A percentile compares a stretch with the other conserved stretches of the same genome.
These are phyloP conservation scores for Dryas integrifolia DNA, from an alignment of 331 rosid genomes.

Conservation along the genomic window DNA sequence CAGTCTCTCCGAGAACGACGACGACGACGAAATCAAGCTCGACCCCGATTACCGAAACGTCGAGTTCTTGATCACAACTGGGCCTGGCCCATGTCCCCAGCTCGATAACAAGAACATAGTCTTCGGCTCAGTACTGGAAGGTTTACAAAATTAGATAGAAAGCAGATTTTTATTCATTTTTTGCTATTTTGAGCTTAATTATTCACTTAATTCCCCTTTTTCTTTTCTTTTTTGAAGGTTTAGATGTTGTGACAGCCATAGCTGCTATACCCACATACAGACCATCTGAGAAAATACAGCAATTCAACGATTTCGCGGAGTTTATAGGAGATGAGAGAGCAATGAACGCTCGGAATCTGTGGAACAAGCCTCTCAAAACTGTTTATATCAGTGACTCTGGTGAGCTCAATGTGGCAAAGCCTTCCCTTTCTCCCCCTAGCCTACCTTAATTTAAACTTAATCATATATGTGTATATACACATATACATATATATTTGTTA, in stretches of 20 bases:
- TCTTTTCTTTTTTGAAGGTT: constrained; percentile 40
- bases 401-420: constrained; percentile 79
- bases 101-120: constrained; percentile 75
- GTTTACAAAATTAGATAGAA: constrained; percentile 23
- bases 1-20: constrained; percentile 71
- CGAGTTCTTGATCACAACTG: constrained; percentile 82
- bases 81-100: constrained; percentile 84
- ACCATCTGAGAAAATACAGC: constrained; percentile 75
- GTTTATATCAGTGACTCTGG: constrained; percentile 86
- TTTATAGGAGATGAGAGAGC: constrained; percentile 90
- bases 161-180: background rate
- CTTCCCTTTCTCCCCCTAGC: constrained; percentile 77
- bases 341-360: constrained; percentile 70
- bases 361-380: constrained; percentile 79
- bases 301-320: constrained; percentile 77
- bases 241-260: constrained; percentile 81
- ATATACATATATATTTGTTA: background rate
- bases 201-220: background rate
- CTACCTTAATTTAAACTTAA: constrained; percentile 58
- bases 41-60: constrained; percentile 70
- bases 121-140: constrained; percentile 83
- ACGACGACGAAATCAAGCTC: constrained; percentile 64
- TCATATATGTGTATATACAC: background rate
- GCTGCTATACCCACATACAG: constrained; percentile 74
- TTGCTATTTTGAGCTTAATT: constrained; percentile 21